Evolutionary conservation across 495 filamentous ascomycete species (phyloP).

Genomic region (Hypoxylon rickii): DNA sequence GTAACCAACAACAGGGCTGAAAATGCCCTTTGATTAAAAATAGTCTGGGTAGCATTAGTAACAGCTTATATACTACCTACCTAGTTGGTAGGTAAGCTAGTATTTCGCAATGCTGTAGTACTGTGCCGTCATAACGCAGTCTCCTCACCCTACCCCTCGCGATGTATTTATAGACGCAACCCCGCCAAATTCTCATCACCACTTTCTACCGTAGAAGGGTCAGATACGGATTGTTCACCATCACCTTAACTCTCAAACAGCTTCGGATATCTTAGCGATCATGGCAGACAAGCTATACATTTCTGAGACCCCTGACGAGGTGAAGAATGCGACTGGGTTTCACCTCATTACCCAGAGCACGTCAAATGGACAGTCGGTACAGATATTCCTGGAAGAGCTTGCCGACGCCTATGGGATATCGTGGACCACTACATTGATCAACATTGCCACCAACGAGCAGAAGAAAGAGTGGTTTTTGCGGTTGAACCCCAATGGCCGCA

Average conservation of each 20-base stretch:
- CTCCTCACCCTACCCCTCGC: constrained; percentile 11
- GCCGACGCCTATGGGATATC: constrained; percentile 54
- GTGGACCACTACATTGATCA: constrained; percentile 57
- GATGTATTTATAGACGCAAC: constrained; percentile 1
- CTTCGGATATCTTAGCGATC: background rate
- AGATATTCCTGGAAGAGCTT: constrained; percentile 41
- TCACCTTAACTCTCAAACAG: background rate
- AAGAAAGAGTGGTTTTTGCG: constrained; percentile 64
- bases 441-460: constrained; percentile 60
- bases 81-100: too few relatives aligned
- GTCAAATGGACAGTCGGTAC: constrained; percentile 40
- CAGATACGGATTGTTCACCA: background rate
- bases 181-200: too few relatives aligned
- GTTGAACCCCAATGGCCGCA: constrained; percentile 56
- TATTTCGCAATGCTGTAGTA: constrained; percentile 19
- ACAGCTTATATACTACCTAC: too few relatives aligned
- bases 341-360: constrained; percentile 46
- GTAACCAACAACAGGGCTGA: too few relatives aligned
- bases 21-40: too few relatives aligned
- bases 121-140: constrained; percentile 28
- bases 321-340: constrained; percentile 52
- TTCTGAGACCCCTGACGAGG: constrained; percentile 46
- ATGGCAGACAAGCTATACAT: constrained; percentile 46
- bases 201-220: too few relatives aligned
- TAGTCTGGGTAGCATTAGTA: too few relatives aligned